Base-by-base conservation (phyloP, 805 yeast species). In the Starmera quercuum region DNA sequence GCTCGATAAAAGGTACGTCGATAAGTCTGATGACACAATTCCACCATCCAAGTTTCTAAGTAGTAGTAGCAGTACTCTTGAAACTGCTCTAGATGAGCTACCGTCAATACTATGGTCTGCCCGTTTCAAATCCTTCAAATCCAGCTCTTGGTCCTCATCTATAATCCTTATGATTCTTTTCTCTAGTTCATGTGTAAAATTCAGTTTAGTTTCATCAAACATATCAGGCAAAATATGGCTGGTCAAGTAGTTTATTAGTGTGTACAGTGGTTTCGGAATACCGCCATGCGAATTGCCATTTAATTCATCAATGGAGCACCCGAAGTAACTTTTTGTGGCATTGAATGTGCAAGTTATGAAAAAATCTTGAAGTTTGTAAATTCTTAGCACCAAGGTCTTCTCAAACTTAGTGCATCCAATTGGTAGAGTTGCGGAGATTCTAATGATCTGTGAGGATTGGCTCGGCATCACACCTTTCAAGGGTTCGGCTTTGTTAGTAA, bases 21-120 rank as follows among this genome's bases (percentile, higher is more conserved):
- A 39, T 18, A 54, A 46, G 33, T 53, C 62, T 12, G 40, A 43
- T 28, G 66, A 56, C 8, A 67, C 54, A n/a, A 67, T 55, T 6
- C 71, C 66, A 14, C 65, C 70, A 26, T 61, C 59, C 5, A 65
- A 34, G 29, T 56, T 54, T 17, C 53, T 45, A 37, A 67, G 38
- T 11, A 66, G 32, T 2, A 56, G 31, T 3, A 50, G 14, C 20
- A 59, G 38, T 2, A 58, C 54, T 29, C 54, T 38, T 5, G 53
- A 40, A 13, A 56, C 54, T 1, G 54, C 54, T 14, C 36, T 39
- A 13, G 44, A 33, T 7, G 54, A 37, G 11, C 51, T 43, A 4
- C 53, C 53, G 7, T 32, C 33, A 14, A 44, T 28, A 9, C 36
- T 33, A 4, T 26, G 29, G 31, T 50, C 52, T 14, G 47, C 45